Evolutionary conservation across 2,329 filamentous ascomycete species (phyloP), one percentile per base, ranked within the genome.

Genomic region (Alternaria tenuissima): DNA sequence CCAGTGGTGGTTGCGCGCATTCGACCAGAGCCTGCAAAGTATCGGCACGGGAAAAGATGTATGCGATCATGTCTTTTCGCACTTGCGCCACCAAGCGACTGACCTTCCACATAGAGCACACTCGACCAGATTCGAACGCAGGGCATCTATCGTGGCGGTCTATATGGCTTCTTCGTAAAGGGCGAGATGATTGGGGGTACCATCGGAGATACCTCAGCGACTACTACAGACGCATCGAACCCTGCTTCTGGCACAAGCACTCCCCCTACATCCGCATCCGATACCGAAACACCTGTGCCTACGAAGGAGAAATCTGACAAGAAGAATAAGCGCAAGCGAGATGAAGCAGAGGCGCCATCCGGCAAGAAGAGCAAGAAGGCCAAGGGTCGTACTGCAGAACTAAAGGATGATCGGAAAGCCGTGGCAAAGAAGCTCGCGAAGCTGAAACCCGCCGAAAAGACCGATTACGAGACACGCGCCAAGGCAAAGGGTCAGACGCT

Each of bases 1-100:
- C 75, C 93, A 97, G 77, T 99, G 95, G 95, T 99, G 95, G 95
- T 85, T 97, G 79, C 90, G 92, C 59, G 95, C 95, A 11, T 97
- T 97, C 69, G 94, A 98, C 79, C 89, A 93, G 76, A 93, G 94
- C 57, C 82, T 97, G 66, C 91, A 95, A 78, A 91, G 90, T 4
- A 85, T 77, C 54, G 76, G 75, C 2, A 74, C 68, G 7, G 74
- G 75, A 0, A 61, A 74, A 53, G 70, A 74, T 46, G 72, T 75
- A 66, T 30, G 53, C 41, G 3, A 24, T 42, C 42, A 47, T 36
- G 7, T 11, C 14, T 14, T 18, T 1, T 22, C 9, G 7, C 22
- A n/a, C 14, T 16, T 34, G 18, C 24, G 44, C 46, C 16, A 36
- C 18, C 46, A 52, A 20, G 11, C 6, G 1, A 22, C 56, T 63